Percentiles rank a stretch among this genome's conserved stretches.
These are phyloP conservation scores for Apocynum venetum DNA, from an alignment of 257 asterid species.

Conservation along the genomic window DNA sequence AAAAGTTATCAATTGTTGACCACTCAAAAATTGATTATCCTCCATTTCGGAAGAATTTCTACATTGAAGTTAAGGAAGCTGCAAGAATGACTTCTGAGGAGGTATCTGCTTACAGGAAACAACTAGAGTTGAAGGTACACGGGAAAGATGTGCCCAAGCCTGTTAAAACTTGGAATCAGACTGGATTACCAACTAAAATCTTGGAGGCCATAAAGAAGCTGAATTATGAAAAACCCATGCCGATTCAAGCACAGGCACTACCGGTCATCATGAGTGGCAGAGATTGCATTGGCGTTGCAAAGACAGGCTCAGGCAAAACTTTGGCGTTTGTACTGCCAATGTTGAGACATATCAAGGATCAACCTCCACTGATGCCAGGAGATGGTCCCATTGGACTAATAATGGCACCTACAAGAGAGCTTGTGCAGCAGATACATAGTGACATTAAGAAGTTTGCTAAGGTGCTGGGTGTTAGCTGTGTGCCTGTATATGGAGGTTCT, in stretches of 20 bases:
- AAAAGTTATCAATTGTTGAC: slow-evolving; percentile 3
- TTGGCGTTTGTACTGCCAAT: slow-evolving; percentile 4
- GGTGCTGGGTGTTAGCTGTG: not conserved
- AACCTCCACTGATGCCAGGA: slow-evolving; percentile 6
- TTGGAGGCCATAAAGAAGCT: slow-evolving; percentile 4
- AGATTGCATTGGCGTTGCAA: slow-evolving; percentile 5
- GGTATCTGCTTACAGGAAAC: slow-evolving; percentile 7
- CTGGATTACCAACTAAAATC: slow-evolving; percentile 5
- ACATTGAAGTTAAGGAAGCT: slow-evolving; percentile 1
- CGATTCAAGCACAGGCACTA: slow-evolving; percentile 9
- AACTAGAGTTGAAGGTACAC: not conserved
- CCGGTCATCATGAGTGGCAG: slow-evolving; percentile 5
- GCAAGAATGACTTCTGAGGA: slow-evolving; percentile 8
- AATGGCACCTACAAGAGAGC: slow-evolving; percentile 9
- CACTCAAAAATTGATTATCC: slow-evolving; percentile 9
- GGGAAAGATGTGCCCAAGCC: slow-evolving; percentile 9
- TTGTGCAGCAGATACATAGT: slow-evolving; percentile 9
- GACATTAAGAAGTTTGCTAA: slow-evolving; percentile 4
- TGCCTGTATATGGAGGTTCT: slow-evolving; percentile 5
- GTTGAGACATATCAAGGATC: slow-evolving; percentile 9
- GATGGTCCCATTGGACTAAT: slow-evolving; percentile 3
- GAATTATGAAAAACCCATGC: not conserved
- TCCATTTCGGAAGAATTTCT: not conserved
- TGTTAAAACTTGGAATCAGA: slow-evolving; percentile 2
- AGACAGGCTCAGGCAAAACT: slow-evolving; percentile 7